These are phyloP conservation scores for Ophiostoma piceae DNA, from an alignment of 2,329 filamentous ascomycete species.

Conservation along the genomic window DNA sequence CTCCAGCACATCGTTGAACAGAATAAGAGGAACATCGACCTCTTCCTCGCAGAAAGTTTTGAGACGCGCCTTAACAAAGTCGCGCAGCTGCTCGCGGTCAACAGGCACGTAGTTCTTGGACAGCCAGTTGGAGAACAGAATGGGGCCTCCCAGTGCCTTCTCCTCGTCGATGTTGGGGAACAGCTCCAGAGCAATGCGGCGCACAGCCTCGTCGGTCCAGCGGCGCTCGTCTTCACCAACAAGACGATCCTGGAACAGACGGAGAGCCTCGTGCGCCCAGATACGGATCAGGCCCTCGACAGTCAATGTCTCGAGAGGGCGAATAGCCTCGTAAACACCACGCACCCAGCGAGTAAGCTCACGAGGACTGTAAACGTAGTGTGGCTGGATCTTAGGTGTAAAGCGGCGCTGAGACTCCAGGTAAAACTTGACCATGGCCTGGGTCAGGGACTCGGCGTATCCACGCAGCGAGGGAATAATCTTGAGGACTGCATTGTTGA, in stretches of 20 bases:
- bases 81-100: conserved; percentile 86
- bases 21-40: conserved; percentile 92
- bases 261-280: conserved; percentile 95
- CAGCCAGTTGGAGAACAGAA: conserved; percentile 98
- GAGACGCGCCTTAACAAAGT: conserved; percentile 94
- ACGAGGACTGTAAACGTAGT: conserved; percentile 99
- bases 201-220: conserved; percentile 89
- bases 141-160: conserved; percentile 83
- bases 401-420: conserved; percentile 90
- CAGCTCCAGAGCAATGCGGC: conserved; percentile 77
- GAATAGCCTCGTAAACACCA: conserved; percentile 93
- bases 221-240: conserved; percentile 89
- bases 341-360: conserved; percentile 97
- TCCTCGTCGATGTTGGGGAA: conserved; percentile 95
- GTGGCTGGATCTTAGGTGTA: conserved; percentile 92
- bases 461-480: conserved; percentile 92
- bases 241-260: conserved; percentile 94
- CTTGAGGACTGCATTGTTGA: conserved; percentile 94
- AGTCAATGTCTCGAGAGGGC: conserved; percentile 79
- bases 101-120: conserved; percentile 98
- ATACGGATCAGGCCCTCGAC: conserved; percentile 92
- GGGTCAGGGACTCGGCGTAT: conserved; percentile 88
- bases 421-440: conserved; percentile 97
- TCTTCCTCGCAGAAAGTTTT: conserved; percentile 99
- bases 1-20: conserved; percentile 99